A percentile compares a stretch with the other conserved stretches of the same genome.
Evolutionary conservation across 2,329 filamentous ascomycete genomes (phyloP).

Genomic region (Penicillium brasilianum): DNA sequence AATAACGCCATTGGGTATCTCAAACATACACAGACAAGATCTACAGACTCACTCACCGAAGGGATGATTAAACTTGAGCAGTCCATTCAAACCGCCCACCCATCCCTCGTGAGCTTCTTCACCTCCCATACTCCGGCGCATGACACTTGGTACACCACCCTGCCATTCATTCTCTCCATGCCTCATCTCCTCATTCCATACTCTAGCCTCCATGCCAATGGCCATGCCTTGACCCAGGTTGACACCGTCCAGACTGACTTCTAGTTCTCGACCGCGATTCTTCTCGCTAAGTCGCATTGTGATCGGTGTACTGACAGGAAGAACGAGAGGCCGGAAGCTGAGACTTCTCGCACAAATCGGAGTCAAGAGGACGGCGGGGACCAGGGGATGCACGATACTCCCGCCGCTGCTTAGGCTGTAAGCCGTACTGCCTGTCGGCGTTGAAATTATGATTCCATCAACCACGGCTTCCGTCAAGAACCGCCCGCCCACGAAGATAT

Average conservation of each 20-base stretch:
- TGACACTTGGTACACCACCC: slow-evolving; percentile 90
- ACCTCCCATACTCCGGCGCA: slow-evolving; percentile 63
- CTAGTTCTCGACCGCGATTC: slow-evolving; percentile 75
- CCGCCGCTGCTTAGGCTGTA: slow-evolving; percentile 94
- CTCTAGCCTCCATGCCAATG: slow-evolving; percentile 81
- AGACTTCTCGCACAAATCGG: slow-evolving; percentile 92
- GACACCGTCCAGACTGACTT: slow-evolving; percentile 79
- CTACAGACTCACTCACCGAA: slow-evolving; percentile 69
- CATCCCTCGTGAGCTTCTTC: slow-evolving; percentile 79
- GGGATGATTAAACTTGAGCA: slow-evolving; percentile 97
- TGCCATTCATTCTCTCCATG: slow-evolving; percentile 60
- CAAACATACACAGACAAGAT: slow-evolving; percentile 1
- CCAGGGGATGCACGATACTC: slow-evolving; percentile 90
- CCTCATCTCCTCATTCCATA: slow-evolving; percentile 82
- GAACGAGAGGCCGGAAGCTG: slow-evolving; percentile 86
- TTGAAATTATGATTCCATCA: slow-evolving; percentile 92
- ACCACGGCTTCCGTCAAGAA: slow-evolving; percentile 93
- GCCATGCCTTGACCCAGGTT: slow-evolving; percentile 67
- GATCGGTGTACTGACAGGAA: slow-evolving; percentile 84
- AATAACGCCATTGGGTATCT: slow-evolving; percentile 6
- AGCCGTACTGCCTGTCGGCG: slow-evolving; percentile 91
- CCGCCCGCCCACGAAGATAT: slow-evolving; percentile 85
- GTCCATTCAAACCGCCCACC: slow-evolving; percentile 90
- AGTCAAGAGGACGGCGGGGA: slow-evolving; percentile 85
- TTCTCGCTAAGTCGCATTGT: slow-evolving; percentile 80